phyloP scores from a whole-genome alignment of 2,329 filamentous ascomycete genomes.

The Exophiala viscosa region DNA sequence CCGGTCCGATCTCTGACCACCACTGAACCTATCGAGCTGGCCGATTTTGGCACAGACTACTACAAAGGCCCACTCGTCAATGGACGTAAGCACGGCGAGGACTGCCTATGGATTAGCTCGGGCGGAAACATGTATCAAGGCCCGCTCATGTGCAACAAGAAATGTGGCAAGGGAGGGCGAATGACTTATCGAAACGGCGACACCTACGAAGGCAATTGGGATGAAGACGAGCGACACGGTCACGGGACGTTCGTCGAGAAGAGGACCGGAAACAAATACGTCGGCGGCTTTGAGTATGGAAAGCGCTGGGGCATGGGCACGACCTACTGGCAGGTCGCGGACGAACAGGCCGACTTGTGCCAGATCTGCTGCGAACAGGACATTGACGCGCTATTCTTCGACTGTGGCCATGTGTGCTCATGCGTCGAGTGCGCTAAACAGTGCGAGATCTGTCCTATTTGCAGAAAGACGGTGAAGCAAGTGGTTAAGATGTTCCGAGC shows the following conservation, averaged over 20 bases:
- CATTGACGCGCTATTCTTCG: slow-evolving; percentile 59
- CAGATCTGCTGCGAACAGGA: slow-evolving; percentile 61
- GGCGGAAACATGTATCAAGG: slow-evolving; percentile 56
- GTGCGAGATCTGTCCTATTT: slow-evolving; percentile 60
- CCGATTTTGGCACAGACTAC: slow-evolving; percentile 52
- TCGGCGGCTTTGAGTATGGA: slow-evolving; percentile 58
- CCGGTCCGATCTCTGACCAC: slow-evolving; percentile 21
- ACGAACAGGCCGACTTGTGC: slow-evolving; percentile 58
- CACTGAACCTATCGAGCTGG: slow-evolving; percentile 41
- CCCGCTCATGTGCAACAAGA: slow-evolving; percentile 50
- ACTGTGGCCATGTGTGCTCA: slow-evolving; percentile 61
- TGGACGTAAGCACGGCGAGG: slow-evolving; percentile 52
- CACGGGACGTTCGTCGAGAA: slow-evolving; percentile 55
- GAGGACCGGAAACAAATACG: slow-evolving; percentile 58
- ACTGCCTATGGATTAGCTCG: slow-evolving; percentile 49
- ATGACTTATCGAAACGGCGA: slow-evolving; percentile 57
- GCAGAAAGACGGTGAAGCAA: slow-evolving; percentile 53
- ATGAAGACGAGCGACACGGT: slow-evolving; percentile 49
- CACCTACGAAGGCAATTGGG: slow-evolving; percentile 46
- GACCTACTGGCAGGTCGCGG: slow-evolving; percentile 59
- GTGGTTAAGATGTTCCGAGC: slow-evolving; percentile 57
- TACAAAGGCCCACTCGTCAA: slow-evolving; percentile 53
- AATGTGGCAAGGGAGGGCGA: slow-evolving; percentile 51
- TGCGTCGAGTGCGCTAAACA: slow-evolving; percentile 58
- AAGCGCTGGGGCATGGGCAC: slow-evolving; percentile 61